Percentiles rank a stretch among this genome's conserved stretches.
These are phyloP conservation scores for Diaporthe ampelina DNA, from an alignment of 2,329 filamentous ascomycete species.

Conservation along the genomic window DNA sequence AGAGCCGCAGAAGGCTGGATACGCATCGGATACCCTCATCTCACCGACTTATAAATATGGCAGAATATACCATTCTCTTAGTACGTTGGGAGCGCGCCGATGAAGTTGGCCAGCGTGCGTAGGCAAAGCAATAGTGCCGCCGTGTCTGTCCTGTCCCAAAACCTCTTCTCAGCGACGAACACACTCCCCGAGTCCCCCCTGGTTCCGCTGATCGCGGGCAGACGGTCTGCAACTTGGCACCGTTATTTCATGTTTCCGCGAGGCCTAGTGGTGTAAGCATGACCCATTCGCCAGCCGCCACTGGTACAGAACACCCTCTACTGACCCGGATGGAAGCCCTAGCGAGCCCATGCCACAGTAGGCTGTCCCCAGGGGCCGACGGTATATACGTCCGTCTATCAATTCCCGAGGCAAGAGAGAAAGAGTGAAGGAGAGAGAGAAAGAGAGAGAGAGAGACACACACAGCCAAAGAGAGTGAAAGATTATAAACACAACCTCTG, in stretches of 20 bases:
- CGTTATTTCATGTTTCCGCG: background rate
- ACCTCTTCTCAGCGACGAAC: background rate
- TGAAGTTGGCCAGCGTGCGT: background rate
- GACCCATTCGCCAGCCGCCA: background rate
- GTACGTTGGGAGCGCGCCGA: background rate
- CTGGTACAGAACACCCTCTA: background rate
- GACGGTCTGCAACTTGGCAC: background rate
- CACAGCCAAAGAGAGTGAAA: background rate
- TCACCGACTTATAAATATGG: background rate
- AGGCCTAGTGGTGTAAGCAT: slow-evolving; percentile 15
- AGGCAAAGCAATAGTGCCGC: slow-evolving; percentile 18
- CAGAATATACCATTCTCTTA: background rate
- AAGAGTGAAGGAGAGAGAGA: background rate
- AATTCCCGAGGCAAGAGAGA: background rate
- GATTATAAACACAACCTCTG: background rate
- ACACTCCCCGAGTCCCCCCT: background rate
- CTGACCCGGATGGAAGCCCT: slow-evolving; percentile 14
- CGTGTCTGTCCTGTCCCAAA: background rate
- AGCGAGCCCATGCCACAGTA: background rate
- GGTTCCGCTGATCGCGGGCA: background rate
- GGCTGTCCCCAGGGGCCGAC: slow-evolving; percentile 4
- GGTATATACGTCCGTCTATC: slow-evolving; percentile 38
- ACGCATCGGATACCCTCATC: background rate
- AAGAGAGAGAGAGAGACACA: too few species aligned
- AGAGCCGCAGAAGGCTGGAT: background rate